These are phyloP conservation scores for Pichia sp. DNA, from an alignment of 1,139 yeast genomes.

Conservation along the genomic window DNA sequence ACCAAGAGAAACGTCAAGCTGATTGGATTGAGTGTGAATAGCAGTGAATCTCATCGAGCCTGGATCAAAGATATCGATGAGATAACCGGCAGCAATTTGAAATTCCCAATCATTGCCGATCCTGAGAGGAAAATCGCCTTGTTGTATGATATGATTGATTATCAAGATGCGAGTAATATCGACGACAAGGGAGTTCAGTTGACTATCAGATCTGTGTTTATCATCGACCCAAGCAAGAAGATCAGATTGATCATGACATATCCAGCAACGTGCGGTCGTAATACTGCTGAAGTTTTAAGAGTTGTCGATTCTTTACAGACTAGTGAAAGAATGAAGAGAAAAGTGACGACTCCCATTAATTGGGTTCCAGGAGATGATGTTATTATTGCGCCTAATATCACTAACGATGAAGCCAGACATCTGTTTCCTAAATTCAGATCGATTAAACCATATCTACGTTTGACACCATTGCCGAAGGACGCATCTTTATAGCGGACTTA, in stretches of 20 bases:
- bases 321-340: constrained; percentile 55
- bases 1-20: constrained; percentile 73
- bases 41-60: constrained; percentile 63
- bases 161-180: constrained; percentile 59
- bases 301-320: constrained; percentile 78
- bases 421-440: constrained; percentile 74
- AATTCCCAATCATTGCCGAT: constrained; percentile 83
- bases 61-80: constrained; percentile 88
- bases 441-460: constrained; percentile 75
- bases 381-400: constrained; percentile 71
- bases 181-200: constrained; percentile 58
- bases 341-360: constrained; percentile 80
- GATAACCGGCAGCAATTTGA: constrained; percentile 61
- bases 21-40: constrained; percentile 78
- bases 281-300: constrained; percentile 83
- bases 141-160: constrained; percentile 76
- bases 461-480: constrained; percentile 37
- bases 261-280: constrained; percentile 87
- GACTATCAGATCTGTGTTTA: constrained; percentile 80
- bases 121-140: constrained; percentile 66
- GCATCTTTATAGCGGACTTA: background rate
- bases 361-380: constrained; percentile 90
- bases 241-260: constrained; percentile 71
- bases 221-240: constrained; percentile 77
- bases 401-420: constrained; percentile 69